Evolutionary conservation across 1,284 basidiomycete species (phyloP).

Genomic region (Papiliotrema laurentii): DNA sequence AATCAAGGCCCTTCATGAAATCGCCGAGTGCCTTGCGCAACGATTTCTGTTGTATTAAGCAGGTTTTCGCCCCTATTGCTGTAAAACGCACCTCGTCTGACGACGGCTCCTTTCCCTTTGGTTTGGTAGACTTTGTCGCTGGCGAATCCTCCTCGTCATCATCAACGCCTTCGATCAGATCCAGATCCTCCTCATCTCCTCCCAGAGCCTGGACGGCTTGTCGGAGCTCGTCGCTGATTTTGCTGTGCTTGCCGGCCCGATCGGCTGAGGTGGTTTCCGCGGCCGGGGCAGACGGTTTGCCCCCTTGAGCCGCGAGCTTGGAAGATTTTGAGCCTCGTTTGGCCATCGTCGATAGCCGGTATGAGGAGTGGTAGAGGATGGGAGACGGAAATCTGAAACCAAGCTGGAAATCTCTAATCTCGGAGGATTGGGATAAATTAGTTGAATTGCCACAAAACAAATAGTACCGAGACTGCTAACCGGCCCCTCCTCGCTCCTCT

Average conservation of each 20-base stretch:
- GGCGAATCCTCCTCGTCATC: slow-evolving; percentile 43
- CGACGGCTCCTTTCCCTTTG: slow-evolving; percentile 36
- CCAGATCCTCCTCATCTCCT: slow-evolving; percentile 54
- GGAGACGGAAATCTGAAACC: background rate
- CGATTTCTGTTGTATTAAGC: slow-evolving; percentile 46
- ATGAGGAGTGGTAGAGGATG: background rate
- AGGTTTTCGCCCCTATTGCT: background rate
- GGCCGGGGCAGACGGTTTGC: too few species aligned
- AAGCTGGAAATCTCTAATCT: background rate
- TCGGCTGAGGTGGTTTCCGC: background rate
- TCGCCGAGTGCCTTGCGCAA: slow-evolving; percentile 58
- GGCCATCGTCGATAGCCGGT: slow-evolving; percentile 5
- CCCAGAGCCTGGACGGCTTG: slow-evolving; percentile 53
- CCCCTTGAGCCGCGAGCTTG: slow-evolving; percentile 11
- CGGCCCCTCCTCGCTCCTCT: background rate
- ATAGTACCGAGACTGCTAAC: background rate
- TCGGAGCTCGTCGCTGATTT: slow-evolving; percentile 36
- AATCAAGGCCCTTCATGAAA: slow-evolving; percentile 59
- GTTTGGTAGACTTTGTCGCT: slow-evolving; percentile 11
- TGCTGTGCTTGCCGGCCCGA: slow-evolving; percentile 8
- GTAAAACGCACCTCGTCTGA: slow-evolving; percentile 1
- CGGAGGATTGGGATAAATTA: background rate
- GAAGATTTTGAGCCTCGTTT: slow-evolving; percentile 17
- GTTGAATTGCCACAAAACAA: background rate
- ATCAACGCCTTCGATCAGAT: slow-evolving; percentile 51